phyloP scores from a whole-genome alignment of 75 land plant species.

The Selaginella moellendorffii region DNA sequence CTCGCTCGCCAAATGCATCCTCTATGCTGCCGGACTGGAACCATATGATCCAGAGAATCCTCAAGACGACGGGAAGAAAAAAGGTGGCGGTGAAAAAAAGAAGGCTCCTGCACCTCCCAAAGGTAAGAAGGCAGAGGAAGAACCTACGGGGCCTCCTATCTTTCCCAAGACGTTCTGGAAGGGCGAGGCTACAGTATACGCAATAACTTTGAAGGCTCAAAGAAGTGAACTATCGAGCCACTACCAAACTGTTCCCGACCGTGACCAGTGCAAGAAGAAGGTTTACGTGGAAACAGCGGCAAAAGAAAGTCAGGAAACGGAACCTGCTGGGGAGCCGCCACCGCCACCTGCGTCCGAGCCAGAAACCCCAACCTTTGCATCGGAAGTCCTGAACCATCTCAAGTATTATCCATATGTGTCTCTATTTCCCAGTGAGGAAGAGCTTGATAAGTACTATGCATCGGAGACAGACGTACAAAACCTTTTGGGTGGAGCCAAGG shows the following conservation, averaged over 20 bases:
- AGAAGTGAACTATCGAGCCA: background rate
- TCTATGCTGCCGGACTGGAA: constrained; percentile 15
- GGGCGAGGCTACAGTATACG: background rate
- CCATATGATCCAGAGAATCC: background rate
- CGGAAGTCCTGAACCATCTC: background rate
- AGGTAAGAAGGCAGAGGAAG: background rate
- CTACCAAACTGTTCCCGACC: background rate
- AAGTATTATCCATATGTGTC: constrained; percentile 17
- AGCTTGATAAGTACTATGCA: constrained; percentile 15
- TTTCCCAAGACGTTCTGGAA: background rate
- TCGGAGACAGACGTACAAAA: constrained; percentile 9
- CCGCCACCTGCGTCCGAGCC: too few relatives aligned
- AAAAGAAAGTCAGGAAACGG: too few relatives aligned
- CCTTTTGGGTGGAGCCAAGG: constrained; percentile 16
- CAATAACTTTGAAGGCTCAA: background rate
- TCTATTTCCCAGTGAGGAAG: constrained; percentile 21
- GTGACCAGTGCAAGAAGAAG: background rate
- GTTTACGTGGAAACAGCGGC: background rate
- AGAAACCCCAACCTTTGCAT: too few relatives aligned
- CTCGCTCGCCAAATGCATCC: constrained; percentile 11
- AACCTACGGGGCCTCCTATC: background rate
- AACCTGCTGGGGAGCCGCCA: too few relatives aligned
- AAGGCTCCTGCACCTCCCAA: background rate
- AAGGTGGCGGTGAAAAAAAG: background rate
- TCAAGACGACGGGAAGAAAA: constrained; percentile 4